Evolutionary conservation across 345 rosid genomes (phyloP).

Genomic region (Zanthoxylum bungeanum): DNA sequence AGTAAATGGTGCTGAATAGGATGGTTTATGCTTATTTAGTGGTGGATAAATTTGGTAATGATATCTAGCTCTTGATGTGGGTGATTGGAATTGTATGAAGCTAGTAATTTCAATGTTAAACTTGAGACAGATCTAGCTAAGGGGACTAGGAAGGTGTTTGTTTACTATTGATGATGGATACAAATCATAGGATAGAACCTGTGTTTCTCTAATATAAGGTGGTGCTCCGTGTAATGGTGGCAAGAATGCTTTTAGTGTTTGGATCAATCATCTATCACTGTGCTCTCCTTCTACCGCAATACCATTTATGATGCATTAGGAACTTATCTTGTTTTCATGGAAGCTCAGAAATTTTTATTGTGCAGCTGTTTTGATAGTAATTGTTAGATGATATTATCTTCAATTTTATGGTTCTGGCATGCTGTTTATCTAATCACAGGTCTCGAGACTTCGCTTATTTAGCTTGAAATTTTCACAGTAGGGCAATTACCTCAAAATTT

Average conservation of each 20-base stretch:
- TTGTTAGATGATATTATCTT: no score
- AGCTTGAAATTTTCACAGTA: neutral
- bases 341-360: no score
- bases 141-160: neutral
- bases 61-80: neutral
- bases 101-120: neutral
- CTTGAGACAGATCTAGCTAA: neutral
- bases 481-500: neutral
- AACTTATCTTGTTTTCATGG: constrained; percentile 1
- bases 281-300: neutral
- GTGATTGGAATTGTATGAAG: neutral
- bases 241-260: neutral
- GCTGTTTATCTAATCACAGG: neutral
- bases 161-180: neutral
- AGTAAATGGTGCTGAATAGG: neutral
- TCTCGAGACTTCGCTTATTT: neutral
- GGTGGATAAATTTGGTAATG: neutral
- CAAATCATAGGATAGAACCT: neutral
- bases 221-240: neutral
- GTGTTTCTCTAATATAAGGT: no score
- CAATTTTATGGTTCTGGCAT: no score
- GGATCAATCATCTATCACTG: neutral
- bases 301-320: neutral
- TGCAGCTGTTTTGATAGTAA: no score
- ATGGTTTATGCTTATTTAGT: neutral